Conservation (phyloP, 805 yeast species). For the Cyberlindnera misumaiensis region DNA sequence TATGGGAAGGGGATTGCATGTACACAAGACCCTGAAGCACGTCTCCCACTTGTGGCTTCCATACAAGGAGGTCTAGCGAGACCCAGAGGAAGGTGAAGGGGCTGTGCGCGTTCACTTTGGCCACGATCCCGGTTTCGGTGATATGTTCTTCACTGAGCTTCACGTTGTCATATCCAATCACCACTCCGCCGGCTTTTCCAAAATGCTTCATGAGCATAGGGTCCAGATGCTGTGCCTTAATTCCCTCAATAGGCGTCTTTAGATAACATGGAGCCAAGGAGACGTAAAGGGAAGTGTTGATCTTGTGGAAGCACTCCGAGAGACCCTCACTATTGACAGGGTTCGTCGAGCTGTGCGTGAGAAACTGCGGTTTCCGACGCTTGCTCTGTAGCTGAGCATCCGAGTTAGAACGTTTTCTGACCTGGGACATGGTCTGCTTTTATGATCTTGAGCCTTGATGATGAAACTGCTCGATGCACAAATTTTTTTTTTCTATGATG, state of each 20-base stretch:
- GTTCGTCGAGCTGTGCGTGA: conserved; percentile 27
- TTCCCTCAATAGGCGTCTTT: conserved; percentile 65
- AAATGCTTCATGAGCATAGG: conserved; percentile 82
- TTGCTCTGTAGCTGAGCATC: conserved; percentile 10
- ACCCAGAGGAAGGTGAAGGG: conserved; percentile 91
- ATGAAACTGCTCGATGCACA: background rate
- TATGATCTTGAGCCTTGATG: background rate
- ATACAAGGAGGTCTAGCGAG: conserved; percentile 70
- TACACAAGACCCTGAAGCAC: conserved; percentile 78
- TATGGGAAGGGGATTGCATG: conserved; percentile 92
- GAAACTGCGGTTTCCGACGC: conserved; percentile 16
- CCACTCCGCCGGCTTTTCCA: conserved; percentile 69
- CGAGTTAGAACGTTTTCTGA: conserved; percentile 15
- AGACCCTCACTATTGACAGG: conserved; percentile 36
- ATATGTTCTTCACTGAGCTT: conserved; percentile 39
- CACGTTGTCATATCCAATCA: conserved; percentile 70
- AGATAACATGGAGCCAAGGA: conserved; percentile 83
- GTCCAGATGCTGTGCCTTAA: conserved; percentile 83
- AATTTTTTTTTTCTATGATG: conserved; percentile 1
- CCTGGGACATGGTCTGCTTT: conserved; percentile 4
- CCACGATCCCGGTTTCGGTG: conserved; percentile 32
- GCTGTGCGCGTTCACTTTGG: conserved; percentile 67
- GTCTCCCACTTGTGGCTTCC: conserved; percentile 92
- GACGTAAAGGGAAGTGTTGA: conserved; percentile 60
- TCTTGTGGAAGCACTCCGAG: conserved; percentile 63